These are phyloP conservation scores for Talaromyces sp. DNA, from an alignment of 2,329 filamentous ascomycete genomes.

Conservation along the genomic window DNA sequence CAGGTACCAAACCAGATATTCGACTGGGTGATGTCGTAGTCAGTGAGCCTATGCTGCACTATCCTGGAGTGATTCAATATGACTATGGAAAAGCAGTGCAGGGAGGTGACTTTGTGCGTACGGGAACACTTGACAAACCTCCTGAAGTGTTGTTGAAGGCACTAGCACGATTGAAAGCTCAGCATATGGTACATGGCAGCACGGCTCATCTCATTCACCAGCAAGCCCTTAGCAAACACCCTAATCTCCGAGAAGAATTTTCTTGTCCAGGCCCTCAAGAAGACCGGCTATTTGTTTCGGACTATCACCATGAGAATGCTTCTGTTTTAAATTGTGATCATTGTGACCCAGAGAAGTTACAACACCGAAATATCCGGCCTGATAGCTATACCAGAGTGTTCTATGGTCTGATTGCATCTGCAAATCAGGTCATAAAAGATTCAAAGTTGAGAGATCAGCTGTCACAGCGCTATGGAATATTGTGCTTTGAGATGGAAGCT, in stretches of 20 bases:
- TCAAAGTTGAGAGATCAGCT: background rate
- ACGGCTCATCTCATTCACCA: background rate
- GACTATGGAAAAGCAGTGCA: background rate
- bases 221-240: background rate
- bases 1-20: background rate
- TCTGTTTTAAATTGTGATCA: background rate
- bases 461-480: background rate
- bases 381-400: background rate
- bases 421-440: background rate
- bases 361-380: background rate
- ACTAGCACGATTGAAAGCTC: background rate
- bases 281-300: background rate
- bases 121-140: background rate
- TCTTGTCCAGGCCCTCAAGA: background rate
- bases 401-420: background rate
- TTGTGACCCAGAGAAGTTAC: background rate
- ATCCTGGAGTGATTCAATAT: background rate
- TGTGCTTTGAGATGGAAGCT: constrained; percentile 4
- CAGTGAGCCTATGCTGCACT: background rate
- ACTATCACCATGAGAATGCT: background rate
- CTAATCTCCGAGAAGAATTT: background rate
- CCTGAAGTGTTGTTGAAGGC: background rate
- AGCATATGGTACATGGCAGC: background rate
- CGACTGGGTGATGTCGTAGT: background rate
- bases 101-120: background rate